Base-by-base conservation (phyloP, 2,329 filamentous ascomycete species). In the Pyrenochaeta sp. region DNA sequence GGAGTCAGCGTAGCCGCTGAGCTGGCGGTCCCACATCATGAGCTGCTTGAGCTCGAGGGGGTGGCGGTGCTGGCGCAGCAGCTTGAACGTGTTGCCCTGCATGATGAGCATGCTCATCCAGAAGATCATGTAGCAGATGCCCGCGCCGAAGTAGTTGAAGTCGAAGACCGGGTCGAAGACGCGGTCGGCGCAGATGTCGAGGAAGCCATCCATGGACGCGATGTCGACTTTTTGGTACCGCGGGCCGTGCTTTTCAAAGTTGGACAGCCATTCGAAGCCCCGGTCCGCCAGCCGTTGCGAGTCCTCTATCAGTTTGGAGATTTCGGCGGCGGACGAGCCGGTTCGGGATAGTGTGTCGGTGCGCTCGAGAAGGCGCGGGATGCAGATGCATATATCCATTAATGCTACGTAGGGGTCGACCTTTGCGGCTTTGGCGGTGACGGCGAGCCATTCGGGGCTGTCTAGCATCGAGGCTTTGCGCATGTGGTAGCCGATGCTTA, bases 71-170 rank as follows among this genome's bases (percentile, higher is more conserved):
- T 55, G 53, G 1, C 59, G 57, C 6, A 64, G 49, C 2, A 71
- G 46, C 19, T 48, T 55, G 55, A 69, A 69, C 1, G 58, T 68
- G 50, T 69, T 69, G 29, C 61, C 61, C 37, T 64, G 66, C 42
- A 69, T 36, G 35, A 71, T 66, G 6, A 69, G 45, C 63, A 69
- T 67, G 44, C 57, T 62, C 63, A 67, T 68, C 62, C 65, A 69
- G 52, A 68, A 69, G 24, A 67, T 64, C 27, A 67, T 49, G 43
- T 68, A 69, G 39, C 63, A 68, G 27, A 67, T 69, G 7, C 61
- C 62, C 1, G 61, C 58, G 35, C 59, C 57, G 20, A 68, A 69
- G 37, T 61, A 61, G 31, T 62, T 52, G 44, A 69, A 71, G 13
- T 60, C 46, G 47, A 62, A 68, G 1, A 66, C 65, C 2, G 52